Conservation (phyloP, 306 rosid genomes). For the Trifolium pratense region DNA sequence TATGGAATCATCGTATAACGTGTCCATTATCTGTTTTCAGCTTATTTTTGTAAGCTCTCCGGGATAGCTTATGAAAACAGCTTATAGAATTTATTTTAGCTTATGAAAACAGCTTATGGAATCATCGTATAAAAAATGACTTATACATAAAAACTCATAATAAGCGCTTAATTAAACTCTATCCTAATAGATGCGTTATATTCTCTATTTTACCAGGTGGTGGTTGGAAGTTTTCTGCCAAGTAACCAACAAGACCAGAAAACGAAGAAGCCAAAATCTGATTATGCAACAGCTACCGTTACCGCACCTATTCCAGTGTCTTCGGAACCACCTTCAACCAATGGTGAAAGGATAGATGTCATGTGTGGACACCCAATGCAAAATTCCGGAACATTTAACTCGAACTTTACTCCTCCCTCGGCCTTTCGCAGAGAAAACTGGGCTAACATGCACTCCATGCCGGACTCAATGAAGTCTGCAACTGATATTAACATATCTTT, state of each 20-base stretch:
- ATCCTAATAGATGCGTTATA: background rate
- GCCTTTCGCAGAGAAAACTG: slow-evolving; percentile 63
- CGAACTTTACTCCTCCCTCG: slow-evolving; percentile 48
- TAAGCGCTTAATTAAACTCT: background rate
- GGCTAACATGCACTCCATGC: slow-evolving; percentile 64
- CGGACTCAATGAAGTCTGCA: slow-evolving; percentile 53
- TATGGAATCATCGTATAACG: background rate
- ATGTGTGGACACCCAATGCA: slow-evolving; percentile 55
- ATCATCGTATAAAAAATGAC: too few relatives aligned
- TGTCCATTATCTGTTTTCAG: background rate
- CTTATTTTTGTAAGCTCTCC: too few relatives aligned
- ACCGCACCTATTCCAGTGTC: slow-evolving; percentile 43
- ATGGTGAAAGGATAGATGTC: slow-evolving; percentile 56
- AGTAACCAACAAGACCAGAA: slow-evolving; percentile 61
- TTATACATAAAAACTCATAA: background rate
- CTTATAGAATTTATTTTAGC: background rate
- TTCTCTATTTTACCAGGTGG: slow-evolving; percentile 55
- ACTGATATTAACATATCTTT: slow-evolving; percentile 76
- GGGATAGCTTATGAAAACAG: background rate
- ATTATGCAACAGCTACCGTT: slow-evolving; percentile 33
- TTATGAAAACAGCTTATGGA: too few relatives aligned
- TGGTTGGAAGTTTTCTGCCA: slow-evolving; percentile 78
- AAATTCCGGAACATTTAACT: slow-evolving; percentile 48
- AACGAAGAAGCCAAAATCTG: slow-evolving; percentile 58
- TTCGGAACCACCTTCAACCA: slow-evolving; percentile 45